Percentiles rank a stretch among this genome's conserved stretches.
These are phyloP conservation scores for Eimeria tenella DNA, from an alignment of 169 alveolate genomes.

Conservation along the genomic window DNA sequence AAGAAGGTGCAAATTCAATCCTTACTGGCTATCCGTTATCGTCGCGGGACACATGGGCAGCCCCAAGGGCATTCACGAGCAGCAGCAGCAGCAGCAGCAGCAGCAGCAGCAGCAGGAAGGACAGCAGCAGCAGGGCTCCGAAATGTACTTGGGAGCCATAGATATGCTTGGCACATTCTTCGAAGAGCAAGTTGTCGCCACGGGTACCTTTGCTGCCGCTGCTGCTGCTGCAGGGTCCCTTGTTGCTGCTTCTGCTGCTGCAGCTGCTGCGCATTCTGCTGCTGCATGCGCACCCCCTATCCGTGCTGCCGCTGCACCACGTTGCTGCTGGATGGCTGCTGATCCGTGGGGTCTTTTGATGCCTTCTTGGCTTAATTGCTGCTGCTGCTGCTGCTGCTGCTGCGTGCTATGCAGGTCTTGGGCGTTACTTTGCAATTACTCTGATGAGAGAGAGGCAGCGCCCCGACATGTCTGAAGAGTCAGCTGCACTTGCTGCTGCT, in stretches of 20 bases:
- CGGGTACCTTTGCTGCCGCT: conserved; percentile 23
- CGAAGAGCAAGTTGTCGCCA: neutral
- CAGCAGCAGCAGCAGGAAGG: conserved; percentile 46
- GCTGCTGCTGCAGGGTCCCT: conserved; percentile 2
- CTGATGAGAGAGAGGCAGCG: conserved; percentile 59
- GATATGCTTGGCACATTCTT: conserved; percentile 64
- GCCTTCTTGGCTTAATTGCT: neutral
- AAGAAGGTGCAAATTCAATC: conserved; percentile 28
- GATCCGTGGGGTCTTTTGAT: neutral
- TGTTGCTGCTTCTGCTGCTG: conserved; percentile 22
- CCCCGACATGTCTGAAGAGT: conserved; percentile 67
- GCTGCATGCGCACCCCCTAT: neutral
- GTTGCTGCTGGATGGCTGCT: neutral
- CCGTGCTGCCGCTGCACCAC: neutral
- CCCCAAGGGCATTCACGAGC: conserved; percentile 31
- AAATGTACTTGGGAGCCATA: conserved; percentile 4
- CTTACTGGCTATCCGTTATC: conserved; percentile 65
- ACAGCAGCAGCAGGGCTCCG: neutral
- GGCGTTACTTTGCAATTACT: conserved; percentile 64
- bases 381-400: conserved; percentile 28
- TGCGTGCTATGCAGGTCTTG: conserved; percentile 37
- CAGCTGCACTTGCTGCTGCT: conserved; percentile 35
- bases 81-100: conserved; percentile 14
- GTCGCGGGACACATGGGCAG: conserved; percentile 51
- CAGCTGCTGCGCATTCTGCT: neutral